A percentile compares a stretch with the other conserved stretches of the same genome.
These are phyloP conservation scores for Alternaria panax DNA, from an alignment of 2,329 filamentous ascomycete genomes.

Conservation along the genomic window DNA sequence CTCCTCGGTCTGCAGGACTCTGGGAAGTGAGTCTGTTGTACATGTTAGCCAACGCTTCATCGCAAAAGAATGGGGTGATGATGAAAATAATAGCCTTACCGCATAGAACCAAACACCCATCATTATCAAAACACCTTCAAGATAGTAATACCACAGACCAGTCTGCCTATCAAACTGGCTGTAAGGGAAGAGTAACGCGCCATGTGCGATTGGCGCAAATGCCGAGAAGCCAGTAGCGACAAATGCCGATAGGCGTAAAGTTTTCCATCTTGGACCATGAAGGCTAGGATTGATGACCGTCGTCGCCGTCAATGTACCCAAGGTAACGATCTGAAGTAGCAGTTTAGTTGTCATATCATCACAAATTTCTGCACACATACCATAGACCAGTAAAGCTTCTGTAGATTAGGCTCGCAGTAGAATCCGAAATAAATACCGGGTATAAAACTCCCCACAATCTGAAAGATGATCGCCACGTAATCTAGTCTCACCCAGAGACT, in stretches of 20 bases:
- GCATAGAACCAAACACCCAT: constrained; percentile 77
- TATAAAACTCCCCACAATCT: constrained; percentile 88
- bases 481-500: constrained; percentile 88
- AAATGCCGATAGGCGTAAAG: constrained; percentile 87
- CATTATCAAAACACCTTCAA: constrained; percentile 54
- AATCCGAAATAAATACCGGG: constrained; percentile 72
- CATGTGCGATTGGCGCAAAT: constrained; percentile 81
- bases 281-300: constrained; percentile 84
- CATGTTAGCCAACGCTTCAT: constrained; percentile 71
- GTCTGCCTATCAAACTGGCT: constrained; percentile 68
- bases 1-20: constrained; percentile 77
- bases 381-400: constrained; percentile 51
- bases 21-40: constrained; percentile 69
- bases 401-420: constrained; percentile 45
- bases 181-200: constrained; percentile 63
- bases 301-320: constrained; percentile 72
- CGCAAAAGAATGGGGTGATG: constrained; percentile 55
- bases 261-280: constrained; percentile 79
- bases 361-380: constrained; percentile 19
- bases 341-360: neutral
- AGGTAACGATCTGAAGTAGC: neutral
- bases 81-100: constrained; percentile 78
- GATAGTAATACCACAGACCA: constrained; percentile 56
- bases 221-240: constrained; percentile 85
- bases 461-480: constrained; percentile 85